Base-by-base conservation (phyloP, 192 early-diverging fungal genomes). In the Chytriomyces sp. region DNA sequence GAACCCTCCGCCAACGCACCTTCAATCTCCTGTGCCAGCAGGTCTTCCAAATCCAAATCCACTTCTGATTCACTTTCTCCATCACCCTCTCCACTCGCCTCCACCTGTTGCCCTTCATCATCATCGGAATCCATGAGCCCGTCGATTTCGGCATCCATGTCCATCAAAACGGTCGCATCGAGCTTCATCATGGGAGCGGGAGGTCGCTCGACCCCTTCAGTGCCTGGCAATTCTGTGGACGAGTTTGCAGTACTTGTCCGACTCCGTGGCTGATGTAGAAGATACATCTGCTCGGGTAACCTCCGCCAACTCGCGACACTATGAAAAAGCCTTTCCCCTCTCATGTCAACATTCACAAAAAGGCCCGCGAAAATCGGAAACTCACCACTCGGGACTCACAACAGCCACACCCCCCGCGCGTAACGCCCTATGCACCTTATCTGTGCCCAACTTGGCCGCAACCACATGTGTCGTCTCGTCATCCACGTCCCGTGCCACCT, bases 401-500 rank as follows among this genome's bases (percentile, higher is more conserved):
- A 89, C 82, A 52, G 61, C 60, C 52, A 87, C 70, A 6, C 75
- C 75, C 8, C 71, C 70, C 19, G 65, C 73, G 34, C 78, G 68
- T 41, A 76, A 70, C 0, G 93, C 94, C 34, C 81, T 77, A 26
- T 88, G 86, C 3, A 91, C n/a, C 80, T 97, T 95, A 39, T 80
- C 84, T 0, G 93, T 93, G 7, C 90, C 88, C 90, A 33, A 5
- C 73, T 93, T 91, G 4, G 87, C 87, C 14, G 95, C 93, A 40
- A 99, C 88, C 7, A 99, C 82, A 74, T 99, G 97, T 0, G 97
- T 98, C 6, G 93, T 88, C 22, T 77, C 70, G 4, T 69, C 66
- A 22, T 77, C 81, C 17, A 96, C 53, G 6, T 92, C 86, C 0
- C 72, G 72, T 2, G 80, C 86, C 74, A 94, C 95, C 32, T 73